Evolutionary conservation across 2,329 filamentous ascomycete genomes (phyloP), one percentile per base, ranked within the genome.

Genomic region (Calonectria pteridis): DNA sequence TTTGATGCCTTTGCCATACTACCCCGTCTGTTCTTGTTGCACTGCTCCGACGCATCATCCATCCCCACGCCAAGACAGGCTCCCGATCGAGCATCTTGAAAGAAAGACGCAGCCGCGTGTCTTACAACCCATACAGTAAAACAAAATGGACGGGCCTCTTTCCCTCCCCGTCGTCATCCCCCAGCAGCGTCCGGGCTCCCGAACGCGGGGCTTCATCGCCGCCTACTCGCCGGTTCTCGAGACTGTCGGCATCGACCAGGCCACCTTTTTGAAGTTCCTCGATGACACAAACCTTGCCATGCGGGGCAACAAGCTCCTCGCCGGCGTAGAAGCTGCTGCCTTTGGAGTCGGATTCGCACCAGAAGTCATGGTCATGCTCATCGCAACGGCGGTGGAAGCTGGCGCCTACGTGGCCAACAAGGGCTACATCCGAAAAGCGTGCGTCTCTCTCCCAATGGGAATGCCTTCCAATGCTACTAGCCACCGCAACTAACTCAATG

Each of bases 361-460:
- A 16, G 55, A 62, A 13, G 16, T 62, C 55, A 18, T 62, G 7
- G 23, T 40, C 35, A 26, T 26, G 35, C 55, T 62, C 18, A 62
- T 62, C 26, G 55, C 55, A 20, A 40, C 35, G 2, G 55, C 55
- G 14, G 55, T 62, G 31, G 55, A 62, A 40, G 55, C 55, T 29
- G 55, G 55, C 26, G 55, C 55, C 16, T 62, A 62, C 18, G 35
- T 62, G n/a, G 55, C 55, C n/a, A 62, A 62, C 55, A 62, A 62
- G 55, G 55, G 55, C 23, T 62, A 40, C 37, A 37, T 62, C 23
- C 10, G 55, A 62, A 35, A 37, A 23, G n/a, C 23, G 55, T 62
- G 10, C 20, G 55, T 62, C 23, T n/a, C n/a, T 13, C 4, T n/a
- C n/a, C n/a, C n/a, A n/a, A n/a, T n/a, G n/a, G n/a, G n/a, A n/a